These are phyloP conservation scores for Annona squamosa DNA, from an alignment of 164 flowering plant species.

Conservation along the genomic window DNA sequence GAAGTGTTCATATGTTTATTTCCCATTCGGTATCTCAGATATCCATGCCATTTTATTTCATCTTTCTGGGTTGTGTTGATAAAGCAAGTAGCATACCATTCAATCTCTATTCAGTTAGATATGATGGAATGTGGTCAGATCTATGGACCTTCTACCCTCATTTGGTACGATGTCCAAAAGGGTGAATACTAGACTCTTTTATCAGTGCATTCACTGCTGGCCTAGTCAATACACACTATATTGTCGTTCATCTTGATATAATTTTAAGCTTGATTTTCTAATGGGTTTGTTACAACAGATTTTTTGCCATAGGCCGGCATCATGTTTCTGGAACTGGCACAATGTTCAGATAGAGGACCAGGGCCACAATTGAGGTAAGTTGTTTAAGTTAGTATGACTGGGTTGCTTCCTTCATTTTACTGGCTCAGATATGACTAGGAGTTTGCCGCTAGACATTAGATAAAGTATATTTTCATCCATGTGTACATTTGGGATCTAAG, in stretches of 20 bases:
- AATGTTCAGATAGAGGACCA: neutral
- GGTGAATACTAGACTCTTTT: neutral
- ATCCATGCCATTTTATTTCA: neutral
- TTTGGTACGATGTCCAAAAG: neutral
- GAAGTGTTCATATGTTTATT: neutral
- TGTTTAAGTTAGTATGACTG: neutral
- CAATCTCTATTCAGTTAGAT: neutral
- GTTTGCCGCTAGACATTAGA: too few species aligned
- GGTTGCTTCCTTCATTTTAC: neutral
- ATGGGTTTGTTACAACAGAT: neutral
- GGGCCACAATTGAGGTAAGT: neutral
- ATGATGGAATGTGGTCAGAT: neutral
- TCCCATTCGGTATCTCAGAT: neutral
- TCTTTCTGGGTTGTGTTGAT: neutral
- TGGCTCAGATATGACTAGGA: neutral
- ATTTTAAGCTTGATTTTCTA: neutral
- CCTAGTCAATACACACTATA: neutral
- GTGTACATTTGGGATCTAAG: slow-evolving; percentile 1
- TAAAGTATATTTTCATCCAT: neutral
- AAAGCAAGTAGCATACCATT: neutral
- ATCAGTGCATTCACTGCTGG: neutral
- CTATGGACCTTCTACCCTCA: neutral
- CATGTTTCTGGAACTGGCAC: neutral
- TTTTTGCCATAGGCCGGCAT: neutral
- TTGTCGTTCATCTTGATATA: neutral